Conservation (phyloP, 192 early-diverging fungal genomes). For the Thamnidium elegans region DNA sequence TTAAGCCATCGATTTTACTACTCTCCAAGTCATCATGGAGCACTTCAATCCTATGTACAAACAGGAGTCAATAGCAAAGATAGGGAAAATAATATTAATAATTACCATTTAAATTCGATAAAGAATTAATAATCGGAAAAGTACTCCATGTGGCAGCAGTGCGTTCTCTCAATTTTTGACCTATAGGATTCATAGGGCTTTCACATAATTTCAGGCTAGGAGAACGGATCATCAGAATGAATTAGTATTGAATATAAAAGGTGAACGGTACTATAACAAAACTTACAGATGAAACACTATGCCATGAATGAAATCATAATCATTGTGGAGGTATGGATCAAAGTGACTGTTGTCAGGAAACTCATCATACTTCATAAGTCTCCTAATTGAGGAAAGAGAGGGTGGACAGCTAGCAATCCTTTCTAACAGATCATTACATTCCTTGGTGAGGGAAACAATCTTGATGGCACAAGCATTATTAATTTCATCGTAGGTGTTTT, state of each 20-base stretch:
- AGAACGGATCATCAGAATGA: constrained; percentile 5
- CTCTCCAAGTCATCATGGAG: not conserved
- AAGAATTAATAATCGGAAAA: constrained; percentile 4
- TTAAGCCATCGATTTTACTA: constrained; percentile 1
- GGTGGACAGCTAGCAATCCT: constrained; percentile 5
- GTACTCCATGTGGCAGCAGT: constrained; percentile 5
- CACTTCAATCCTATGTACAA: constrained; percentile 4
- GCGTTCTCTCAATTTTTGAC: constrained; percentile 8
- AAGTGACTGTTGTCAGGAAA: constrained; percentile 10
- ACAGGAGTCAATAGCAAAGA: constrained; percentile 8
- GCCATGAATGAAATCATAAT: constrained; percentile 9
- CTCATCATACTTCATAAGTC: constrained; percentile 3
- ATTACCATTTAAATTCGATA: constrained; percentile 8
- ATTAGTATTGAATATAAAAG: constrained; percentile 9
- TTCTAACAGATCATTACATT: constrained; percentile 3
- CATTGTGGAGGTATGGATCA: constrained; percentile 6
- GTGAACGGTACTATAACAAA: constrained; percentile 5
- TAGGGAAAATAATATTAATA: constrained; percentile 11
- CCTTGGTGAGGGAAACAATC: constrained; percentile 4
- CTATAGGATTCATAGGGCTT: not conserved
- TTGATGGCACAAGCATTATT: not conserved
- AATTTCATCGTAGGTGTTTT: not conserved
- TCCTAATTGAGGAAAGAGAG: constrained; percentile 5
- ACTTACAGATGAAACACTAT: constrained; percentile 13
- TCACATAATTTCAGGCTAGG: constrained; percentile 2